phyloP scores from a whole-genome alignment of 2,329 filamentous ascomycete species.

The Bisporella sp. region DNA sequence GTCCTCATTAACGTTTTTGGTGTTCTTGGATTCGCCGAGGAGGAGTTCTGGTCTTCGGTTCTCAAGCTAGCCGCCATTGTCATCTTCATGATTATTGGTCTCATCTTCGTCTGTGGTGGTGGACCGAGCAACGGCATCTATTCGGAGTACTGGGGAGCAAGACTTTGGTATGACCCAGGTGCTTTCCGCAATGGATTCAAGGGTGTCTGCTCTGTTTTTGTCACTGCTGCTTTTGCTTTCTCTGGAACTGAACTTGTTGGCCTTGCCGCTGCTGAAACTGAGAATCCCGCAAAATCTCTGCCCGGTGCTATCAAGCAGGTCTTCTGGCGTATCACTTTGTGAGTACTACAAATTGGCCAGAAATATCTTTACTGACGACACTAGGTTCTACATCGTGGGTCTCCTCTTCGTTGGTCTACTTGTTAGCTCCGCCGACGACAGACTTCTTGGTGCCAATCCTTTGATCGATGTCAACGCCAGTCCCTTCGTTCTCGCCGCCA shows the following conservation, averaged over 20 bases:
- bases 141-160: slow-evolving; percentile 54
- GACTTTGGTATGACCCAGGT: slow-evolving; percentile 70
- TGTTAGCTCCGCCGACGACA: slow-evolving; percentile 62
- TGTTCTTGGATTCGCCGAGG: slow-evolving; percentile 80
- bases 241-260: slow-evolving; percentile 69
- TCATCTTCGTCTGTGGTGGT: slow-evolving; percentile 52
- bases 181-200: slow-evolving; percentile 78
- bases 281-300: slow-evolving; percentile 69
- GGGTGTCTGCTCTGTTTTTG: slow-evolving; percentile 68
- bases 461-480: slow-evolving; percentile 63
- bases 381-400: slow-evolving; percentile 71
- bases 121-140: slow-evolving; percentile 61
- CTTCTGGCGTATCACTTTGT: slow-evolving; percentile 80
- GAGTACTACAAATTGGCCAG: background rate
- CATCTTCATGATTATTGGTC: slow-evolving; percentile 65
- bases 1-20: slow-evolving; percentile 80
- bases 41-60: slow-evolving; percentile 78
- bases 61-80: slow-evolving; percentile 80
- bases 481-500: slow-evolving; percentile 88
- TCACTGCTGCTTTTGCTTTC: slow-evolving; percentile 70
- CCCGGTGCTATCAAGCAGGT: slow-evolving; percentile 86
- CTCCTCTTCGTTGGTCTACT: slow-evolving; percentile 74
- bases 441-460: slow-evolving; percentile 51
- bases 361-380: background rate
- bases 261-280: slow-evolving; percentile 68